Conservation (phyloP, 257 asterid genomes). For the Galeopsis tetrahit region DNA sequence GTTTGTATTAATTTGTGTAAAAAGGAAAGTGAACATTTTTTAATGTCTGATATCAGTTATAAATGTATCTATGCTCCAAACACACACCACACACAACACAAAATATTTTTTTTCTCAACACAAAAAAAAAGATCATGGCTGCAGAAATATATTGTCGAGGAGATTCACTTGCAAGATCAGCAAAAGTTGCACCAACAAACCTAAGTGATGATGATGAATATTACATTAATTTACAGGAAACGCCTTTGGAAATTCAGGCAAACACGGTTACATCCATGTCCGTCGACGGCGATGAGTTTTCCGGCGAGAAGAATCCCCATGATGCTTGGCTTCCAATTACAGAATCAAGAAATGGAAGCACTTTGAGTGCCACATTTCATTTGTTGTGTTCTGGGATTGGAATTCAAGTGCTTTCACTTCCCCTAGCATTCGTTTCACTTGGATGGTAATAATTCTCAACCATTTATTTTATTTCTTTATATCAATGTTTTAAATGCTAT, state of each 20-base stretch:
- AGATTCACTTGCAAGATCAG: slow-evolving; percentile 26
- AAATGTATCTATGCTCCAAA: too few species aligned
- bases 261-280: not conserved
- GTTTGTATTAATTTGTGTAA: too few species aligned
- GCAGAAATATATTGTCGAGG: slow-evolving; percentile 24
- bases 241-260: not conserved
- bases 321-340: slow-evolving; percentile 67
- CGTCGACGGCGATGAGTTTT: slow-evolving; percentile 20
- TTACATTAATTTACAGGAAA: not conserved
- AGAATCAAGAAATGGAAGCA: slow-evolving; percentile 58
- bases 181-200: slow-evolving; percentile 40
- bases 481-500: not conserved
- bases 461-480: not conserved
- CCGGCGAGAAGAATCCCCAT: slow-evolving; percentile 33
- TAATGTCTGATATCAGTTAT: too few species aligned
- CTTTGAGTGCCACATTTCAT: slow-evolving; percentile 45
- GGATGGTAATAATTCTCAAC: slow-evolving; percentile 59
- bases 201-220: not conserved
- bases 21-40: too few species aligned
- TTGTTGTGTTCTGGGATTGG: slow-evolving; percentile 64
- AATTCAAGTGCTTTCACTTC: slow-evolving; percentile 58
- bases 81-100: too few species aligned
- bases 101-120: not conserved
- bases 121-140: slow-evolving; percentile 4
- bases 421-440: slow-evolving; percentile 59